Evolutionary conservation across 2,329 filamentous ascomycete genomes (phyloP).

Genomic region (Blumeriella jaapii): DNA sequence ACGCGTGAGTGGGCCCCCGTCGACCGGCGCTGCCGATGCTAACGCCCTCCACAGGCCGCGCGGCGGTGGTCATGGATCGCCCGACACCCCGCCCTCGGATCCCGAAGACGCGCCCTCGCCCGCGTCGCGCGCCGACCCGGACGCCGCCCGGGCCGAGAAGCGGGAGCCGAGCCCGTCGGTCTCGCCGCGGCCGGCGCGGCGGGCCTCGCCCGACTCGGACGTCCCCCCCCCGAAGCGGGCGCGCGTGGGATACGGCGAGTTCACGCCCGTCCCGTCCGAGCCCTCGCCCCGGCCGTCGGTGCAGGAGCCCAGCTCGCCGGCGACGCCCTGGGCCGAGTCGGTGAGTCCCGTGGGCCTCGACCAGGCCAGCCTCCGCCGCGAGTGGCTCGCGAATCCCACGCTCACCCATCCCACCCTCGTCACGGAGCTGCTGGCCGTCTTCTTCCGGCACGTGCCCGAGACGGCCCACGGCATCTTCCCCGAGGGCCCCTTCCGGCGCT

Average conservation of each 20-base stretch:
- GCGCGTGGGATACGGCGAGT: conserved; percentile 23
- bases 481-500: conserved; percentile 38
- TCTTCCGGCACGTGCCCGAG: conserved; percentile 44
- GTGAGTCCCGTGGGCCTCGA: conserved; percentile 8
- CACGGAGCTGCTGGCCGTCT: conserved; percentile 40
- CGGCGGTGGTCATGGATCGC: conserved; percentile 27
- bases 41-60: conserved; percentile 29
- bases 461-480: conserved; percentile 46
- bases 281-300: conserved; percentile 21
- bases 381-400: conserved; percentile 37
- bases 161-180: conserved; percentile 20
- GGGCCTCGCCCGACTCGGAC: conserved; percentile 23
- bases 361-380: conserved; percentile 14
- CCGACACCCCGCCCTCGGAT: conserved; percentile 27
- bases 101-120: conserved; percentile 22
- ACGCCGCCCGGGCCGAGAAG: conserved; percentile 21
- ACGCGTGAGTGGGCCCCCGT: conserved; percentile 51
- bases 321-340: conserved; percentile 16
- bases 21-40: conserved; percentile 16
- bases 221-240: conserved; percentile 23
- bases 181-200: conserved; percentile 21
- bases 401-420: conserved; percentile 37
- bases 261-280: conserved; percentile 25
- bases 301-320: conserved; percentile 17
- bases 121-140: conserved; percentile 23